phyloP scores from a whole-genome alignment of 176 grass and related monocot species.

The Juncus inflexus region DNA sequence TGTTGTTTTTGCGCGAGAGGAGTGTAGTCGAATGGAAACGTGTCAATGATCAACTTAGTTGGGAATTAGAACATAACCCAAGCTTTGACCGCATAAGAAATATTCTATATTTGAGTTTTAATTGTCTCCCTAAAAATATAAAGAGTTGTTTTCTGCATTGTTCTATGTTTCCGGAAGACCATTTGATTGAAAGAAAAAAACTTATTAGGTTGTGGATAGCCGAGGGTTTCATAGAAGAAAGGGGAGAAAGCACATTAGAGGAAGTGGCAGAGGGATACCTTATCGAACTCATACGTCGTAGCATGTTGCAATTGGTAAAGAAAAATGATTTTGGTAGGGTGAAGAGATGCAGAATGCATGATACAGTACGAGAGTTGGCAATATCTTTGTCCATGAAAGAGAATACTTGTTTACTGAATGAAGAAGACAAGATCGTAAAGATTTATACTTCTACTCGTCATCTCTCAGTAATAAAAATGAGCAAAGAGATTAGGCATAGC shows the following conservation, averaged over 20 bases:
- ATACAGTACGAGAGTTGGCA: background rate
- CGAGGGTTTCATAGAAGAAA: background rate
- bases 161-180: background rate
- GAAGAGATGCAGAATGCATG: background rate
- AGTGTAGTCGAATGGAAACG: slow-evolving; percentile 33
- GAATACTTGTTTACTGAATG: slow-evolving; percentile 1
- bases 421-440: background rate
- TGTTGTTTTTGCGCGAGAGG: slow-evolving; percentile 35
- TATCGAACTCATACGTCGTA: background rate
- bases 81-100: too few species aligned
- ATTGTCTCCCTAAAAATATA: background rate
- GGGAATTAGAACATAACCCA: too few species aligned
- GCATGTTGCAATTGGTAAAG: background rate
- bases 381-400: background rate
- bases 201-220: background rate
- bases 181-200: background rate
- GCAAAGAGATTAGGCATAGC: background rate
- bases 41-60: slow-evolving; percentile 36
- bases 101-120: background rate
- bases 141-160: background rate
- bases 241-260: slow-evolving; percentile 2
- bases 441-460: background rate
- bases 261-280: background rate
- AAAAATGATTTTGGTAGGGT: background rate
- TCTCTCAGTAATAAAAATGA: slow-evolving; percentile 1